Base-by-base conservation (phyloP, 768 basidiomycete species). In the Psilocybe tampanensis region DNA sequence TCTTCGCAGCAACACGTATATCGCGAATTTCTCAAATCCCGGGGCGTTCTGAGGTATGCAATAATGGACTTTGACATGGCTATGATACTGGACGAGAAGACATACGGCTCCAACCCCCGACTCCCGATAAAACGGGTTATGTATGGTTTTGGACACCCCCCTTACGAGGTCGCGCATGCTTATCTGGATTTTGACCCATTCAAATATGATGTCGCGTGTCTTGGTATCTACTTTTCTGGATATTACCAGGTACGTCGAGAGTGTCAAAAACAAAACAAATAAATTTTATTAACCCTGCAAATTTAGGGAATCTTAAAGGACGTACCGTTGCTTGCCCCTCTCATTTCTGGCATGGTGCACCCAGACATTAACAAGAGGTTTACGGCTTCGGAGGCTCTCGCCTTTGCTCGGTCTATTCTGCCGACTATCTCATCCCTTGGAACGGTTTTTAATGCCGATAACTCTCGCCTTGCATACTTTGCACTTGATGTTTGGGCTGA, bases 21-120 rank as follows among this genome's bases (percentile, higher is more conserved):
- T 6, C 9, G 44, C 44, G 8, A 15, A 8, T 23, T 15, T 24
- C 45, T 47, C 15, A 13, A 29, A 29, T 9, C 22, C 13, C 8
- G 3, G 3, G 45, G 45, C n/a, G 45, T 8, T 32, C 13, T 47
- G 29, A 29, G 29, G 9, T 29, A 29, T 29, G 29, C 29, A 29
- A 29, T 29, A 29, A 9, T 29, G 29, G 66, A 67, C 47, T 66
- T 67, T 47, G 62, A 61, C 29, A 2, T 51, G 12, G 49, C 66
- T 3, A 51, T 61, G 18, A 47, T 61, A 41, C 55, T 63, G 13
- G 64, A 66, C 18, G 32, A 39, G 0, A 48, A 53, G n/a, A 6
- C 32, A n/a, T 39, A 59, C 29, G 22, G 48, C 23, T 12, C 8
- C 47, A 39, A 48, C n/a, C 18, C 47, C 45, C n/a, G 29, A 47